Base-by-base conservation (phyloP, 208 protist species). In the Leishmania guyanensis region DNA sequence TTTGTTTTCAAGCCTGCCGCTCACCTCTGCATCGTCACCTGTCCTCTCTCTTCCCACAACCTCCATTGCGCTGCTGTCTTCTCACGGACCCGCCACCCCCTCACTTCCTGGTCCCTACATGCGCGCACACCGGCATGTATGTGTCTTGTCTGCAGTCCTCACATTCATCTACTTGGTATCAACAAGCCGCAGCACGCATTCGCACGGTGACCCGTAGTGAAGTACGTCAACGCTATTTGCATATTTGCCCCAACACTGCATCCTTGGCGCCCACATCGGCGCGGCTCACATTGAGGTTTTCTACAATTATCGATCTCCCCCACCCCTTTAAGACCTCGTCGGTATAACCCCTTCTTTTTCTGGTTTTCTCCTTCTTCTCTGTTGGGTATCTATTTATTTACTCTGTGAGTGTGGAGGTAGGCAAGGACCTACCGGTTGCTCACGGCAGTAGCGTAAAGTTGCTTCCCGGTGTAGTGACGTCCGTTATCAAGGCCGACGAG, bases 311-410 rank as follows among this genome's bases (percentile, higher is more conserved):
- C 50, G n/a, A 77, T 50, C 22, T 22, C 16, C 8, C 26, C 29
- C 51, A n/a, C 48, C 50, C 51, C 9, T 68, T 12, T 36, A n/a
- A 8, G 43, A 54, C 51, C 66, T 56, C 62, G 53, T 46, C 5
- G 16, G 66, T n/a, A 20, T 71, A 22, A 14, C 66, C 39, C 39
- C 66, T 14, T 50, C 8, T 29, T 9, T 50, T 53, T 50, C 46
- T 46, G 9, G 10, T 36, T 78, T 54, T 29, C 16, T 29, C 29
- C 29, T 81, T 76, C 65, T 80, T 62, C 64, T 81, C 76, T 68
- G 60, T 75, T 48, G 46, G 72, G 39, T 65, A n/a, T 43, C 39
- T 50, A 46, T 80, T 68, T 83, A 36, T 54, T 60, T 36, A 79
- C 66, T 14, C 65, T 22, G 22, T 14, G 36, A 48, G 33, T 3